Evolutionary conservation across 345 rosid species (phyloP).

Genomic region (Turnera subulata): DNA sequence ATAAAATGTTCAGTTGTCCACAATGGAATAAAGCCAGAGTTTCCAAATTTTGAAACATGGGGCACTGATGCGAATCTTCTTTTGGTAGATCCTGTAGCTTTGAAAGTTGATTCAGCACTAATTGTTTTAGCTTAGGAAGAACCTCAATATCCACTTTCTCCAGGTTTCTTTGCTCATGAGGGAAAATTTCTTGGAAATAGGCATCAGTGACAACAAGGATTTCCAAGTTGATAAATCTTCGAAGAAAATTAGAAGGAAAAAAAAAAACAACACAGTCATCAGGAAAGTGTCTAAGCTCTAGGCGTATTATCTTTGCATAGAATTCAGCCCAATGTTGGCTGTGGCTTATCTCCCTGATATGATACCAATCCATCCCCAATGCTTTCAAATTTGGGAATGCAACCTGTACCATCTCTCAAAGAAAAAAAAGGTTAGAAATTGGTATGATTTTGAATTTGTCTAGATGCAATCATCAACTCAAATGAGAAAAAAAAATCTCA

Average conservation of each 20-base stretch:
- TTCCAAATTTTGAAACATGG: too few relatives aligned
- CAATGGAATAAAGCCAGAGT: too few relatives aligned
- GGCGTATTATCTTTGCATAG: neutral
- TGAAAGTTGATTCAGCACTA: neutral
- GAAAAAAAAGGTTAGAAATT: neutral
- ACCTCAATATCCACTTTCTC: neutral
- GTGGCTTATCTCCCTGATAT: neutral
- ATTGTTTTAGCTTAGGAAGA: neutral
- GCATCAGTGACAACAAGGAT: neutral
- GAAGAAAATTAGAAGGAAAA: constrained; percentile 3
- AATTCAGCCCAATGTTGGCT: neutral
- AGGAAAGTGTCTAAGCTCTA: neutral
- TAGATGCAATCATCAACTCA: too few relatives aligned
- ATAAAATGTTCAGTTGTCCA: too few relatives aligned
- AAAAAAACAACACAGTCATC: neutral
- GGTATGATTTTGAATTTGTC: neutral
- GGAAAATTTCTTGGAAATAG: neutral
- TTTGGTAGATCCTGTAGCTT: neutral
- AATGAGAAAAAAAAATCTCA: too few relatives aligned
- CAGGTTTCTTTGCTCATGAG: neutral
- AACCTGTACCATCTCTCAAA: neutral
- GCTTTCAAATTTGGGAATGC: constrained; percentile 1
- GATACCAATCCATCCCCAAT: constrained; percentile 7
- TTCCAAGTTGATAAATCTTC: neutral
- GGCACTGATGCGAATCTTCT: neutral